Evolutionary conservation across 2,329 filamentous ascomycete species (phyloP).

Genomic region (Penicillium sp.): DNA sequence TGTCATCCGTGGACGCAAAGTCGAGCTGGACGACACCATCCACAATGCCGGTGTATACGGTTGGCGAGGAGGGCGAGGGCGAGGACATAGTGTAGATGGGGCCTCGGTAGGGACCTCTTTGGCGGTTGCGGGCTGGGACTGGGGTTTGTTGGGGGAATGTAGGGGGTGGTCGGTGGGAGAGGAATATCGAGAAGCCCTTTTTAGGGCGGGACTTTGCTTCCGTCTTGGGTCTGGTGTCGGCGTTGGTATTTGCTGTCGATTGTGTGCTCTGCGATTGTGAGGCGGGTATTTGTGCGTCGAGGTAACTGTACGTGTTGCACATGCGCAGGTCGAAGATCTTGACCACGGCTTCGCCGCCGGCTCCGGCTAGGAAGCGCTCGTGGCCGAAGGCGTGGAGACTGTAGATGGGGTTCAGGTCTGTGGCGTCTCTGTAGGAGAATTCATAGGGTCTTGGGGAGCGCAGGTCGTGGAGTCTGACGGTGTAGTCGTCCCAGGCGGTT

Average conservation of each 20-base stretch:
- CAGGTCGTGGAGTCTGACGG: constrained; percentile 53
- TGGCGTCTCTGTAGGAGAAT: constrained; percentile 46
- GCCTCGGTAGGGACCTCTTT: constrained; percentile 32
- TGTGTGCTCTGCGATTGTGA: constrained; percentile 1
- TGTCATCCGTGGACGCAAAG: constrained; percentile 39
- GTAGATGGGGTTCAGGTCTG: constrained; percentile 52
- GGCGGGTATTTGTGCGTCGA: constrained; percentile 16
- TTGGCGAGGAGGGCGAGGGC: constrained; percentile 39
- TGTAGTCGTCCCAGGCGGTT: constrained; percentile 52
- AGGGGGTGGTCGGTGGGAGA: constrained; percentile 26
- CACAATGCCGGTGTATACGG: constrained; percentile 39
- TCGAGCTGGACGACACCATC: constrained; percentile 38
- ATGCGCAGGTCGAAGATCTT: constrained; percentile 57
- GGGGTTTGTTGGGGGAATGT: constrained; percentile 6
- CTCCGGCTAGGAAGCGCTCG: constrained; percentile 51
- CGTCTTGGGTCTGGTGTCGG: neutral
- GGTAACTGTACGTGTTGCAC: constrained; percentile 29
- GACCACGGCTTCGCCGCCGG: constrained; percentile 49
- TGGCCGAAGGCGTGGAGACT: constrained; percentile 50
- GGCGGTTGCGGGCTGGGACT: constrained; percentile 5
- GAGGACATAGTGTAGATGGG: constrained; percentile 40
- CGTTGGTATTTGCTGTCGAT: neutral
- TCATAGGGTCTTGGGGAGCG: constrained; percentile 45
- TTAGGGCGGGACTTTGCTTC: constrained; percentile 11
- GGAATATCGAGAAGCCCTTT: constrained; percentile 38